phyloP scores from a whole-genome alignment of 2,329 filamentous ascomycete genomes.

The Fusarium compactum region DNA sequence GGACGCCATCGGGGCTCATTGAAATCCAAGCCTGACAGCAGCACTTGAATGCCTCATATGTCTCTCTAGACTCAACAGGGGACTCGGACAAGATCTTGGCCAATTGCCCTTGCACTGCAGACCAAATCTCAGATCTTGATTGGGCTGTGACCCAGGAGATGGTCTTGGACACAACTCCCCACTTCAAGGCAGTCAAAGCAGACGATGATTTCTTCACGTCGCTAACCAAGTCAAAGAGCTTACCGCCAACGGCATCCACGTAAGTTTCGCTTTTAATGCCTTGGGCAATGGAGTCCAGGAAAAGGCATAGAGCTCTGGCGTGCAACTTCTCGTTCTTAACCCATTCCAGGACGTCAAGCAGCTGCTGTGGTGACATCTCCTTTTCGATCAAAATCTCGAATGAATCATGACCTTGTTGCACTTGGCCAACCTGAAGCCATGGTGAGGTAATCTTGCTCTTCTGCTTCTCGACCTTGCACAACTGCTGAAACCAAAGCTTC shows the following conservation, averaged over 20 bases:
- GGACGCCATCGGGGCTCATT: constrained; percentile 53
- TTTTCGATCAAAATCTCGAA: constrained; percentile 54
- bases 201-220: constrained; percentile 49
- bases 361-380: constrained; percentile 59
- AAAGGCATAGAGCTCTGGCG: constrained; percentile 54
- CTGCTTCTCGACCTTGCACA: constrained; percentile 52
- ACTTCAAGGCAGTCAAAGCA: constrained; percentile 53
- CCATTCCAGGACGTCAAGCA: constrained; percentile 59
- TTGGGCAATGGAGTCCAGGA: constrained; percentile 58
- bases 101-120: constrained; percentile 49
- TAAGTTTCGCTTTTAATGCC: constrained; percentile 58
- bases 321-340: constrained; percentile 51
- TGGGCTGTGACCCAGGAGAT: constrained; percentile 52
- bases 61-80: constrained; percentile 51
- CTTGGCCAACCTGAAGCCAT: constrained; percentile 50
- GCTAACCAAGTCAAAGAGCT: constrained; percentile 54
- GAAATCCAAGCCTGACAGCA: constrained; percentile 55
- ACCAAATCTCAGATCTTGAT: constrained; percentile 52
- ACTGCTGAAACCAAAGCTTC: constrained; percentile 60
- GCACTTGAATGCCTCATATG: constrained; percentile 58
- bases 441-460: constrained; percentile 47
- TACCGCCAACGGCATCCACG: constrained; percentile 56
- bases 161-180: constrained; percentile 55
- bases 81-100: constrained; percentile 51
- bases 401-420: constrained; percentile 28